Percentiles rank a stretch among this genome's conserved stretches.
phyloP scores from a whole-genome alignment of 768 basidiomycete species.

The Flagelloscypha sp. region DNA sequence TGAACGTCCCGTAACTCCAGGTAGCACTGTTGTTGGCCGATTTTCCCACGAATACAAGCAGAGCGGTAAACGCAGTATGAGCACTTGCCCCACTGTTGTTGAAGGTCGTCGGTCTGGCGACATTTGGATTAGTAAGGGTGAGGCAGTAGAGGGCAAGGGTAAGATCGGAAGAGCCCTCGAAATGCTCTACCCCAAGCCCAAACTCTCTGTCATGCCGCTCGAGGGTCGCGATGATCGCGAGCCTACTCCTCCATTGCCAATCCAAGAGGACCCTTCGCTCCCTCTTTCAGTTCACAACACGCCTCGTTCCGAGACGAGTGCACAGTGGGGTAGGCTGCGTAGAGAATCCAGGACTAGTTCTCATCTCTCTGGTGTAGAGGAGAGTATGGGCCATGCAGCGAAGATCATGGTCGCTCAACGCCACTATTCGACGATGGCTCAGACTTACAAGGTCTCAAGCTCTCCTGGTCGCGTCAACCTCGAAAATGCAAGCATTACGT shows the following conservation, averaged over 20 bases:
- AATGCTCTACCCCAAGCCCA: conserved; percentile 57
- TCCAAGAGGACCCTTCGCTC: conserved; percentile 41
- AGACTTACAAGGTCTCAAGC: conserved; percentile 48
- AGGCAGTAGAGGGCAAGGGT: conserved; percentile 58
- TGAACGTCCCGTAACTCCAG: too few relatives aligned
- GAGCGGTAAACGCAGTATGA: conserved; percentile 50
- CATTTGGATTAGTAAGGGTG: conserved; percentile 67
- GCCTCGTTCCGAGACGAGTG: conserved; percentile 48
- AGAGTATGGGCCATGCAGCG: conserved; percentile 41
- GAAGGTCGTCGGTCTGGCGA: conserved; percentile 67
- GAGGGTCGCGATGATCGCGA: conserved; percentile 38
- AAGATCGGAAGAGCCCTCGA: conserved; percentile 54
- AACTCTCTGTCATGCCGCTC: conserved; percentile 57
- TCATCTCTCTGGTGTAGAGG: conserved; percentile 42
- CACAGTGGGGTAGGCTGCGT: conserved; percentile 46
- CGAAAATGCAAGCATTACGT: conserved; percentile 23
- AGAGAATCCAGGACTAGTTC: conserved; percentile 51
- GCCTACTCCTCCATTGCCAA: conserved; percentile 52
- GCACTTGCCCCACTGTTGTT: conserved; percentile 51
- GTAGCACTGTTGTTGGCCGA: conserved; percentile 29
- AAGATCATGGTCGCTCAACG: conserved; percentile 66
- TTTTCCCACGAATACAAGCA: conserved; percentile 55
- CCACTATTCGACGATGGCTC: conserved; percentile 65
- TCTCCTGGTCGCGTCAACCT: conserved; percentile 35
- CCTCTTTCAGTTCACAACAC: conserved; percentile 37